Evolutionary conservation across 257 asterid species (phyloP), one percentile per base, ranked within the genome.

Genomic region (Fraxinus anomala): DNA sequence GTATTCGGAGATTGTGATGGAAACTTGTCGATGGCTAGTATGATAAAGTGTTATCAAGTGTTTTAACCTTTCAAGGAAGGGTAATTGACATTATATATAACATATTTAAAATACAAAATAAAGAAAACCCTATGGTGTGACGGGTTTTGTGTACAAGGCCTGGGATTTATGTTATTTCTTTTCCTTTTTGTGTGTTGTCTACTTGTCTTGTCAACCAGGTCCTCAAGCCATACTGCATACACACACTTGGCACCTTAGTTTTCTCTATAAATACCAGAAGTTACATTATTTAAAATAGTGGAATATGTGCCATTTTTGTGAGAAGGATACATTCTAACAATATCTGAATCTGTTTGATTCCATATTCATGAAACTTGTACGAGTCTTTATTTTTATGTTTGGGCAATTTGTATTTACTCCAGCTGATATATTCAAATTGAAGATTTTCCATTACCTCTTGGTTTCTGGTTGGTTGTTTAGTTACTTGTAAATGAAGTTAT

Each of bases 401-500:
- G 11, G 12, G 2, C 42, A 37, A 37, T 37, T 8, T 37, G 42
- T 37, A 37, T 37, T 6, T 7, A 69, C 73, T 17, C 19, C 7
- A 26, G 74, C 49, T 8, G 47, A 73, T 67, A 14, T 51, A n/a
- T 26, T 75, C 26, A 39, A 72, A 70, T 73, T 44, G 42, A 17
- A 31, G 28, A 24, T 33, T 65, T 79, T 49, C 28, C 23, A 21
- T 69, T 39, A 24, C 39, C 49, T 69, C 70, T 76, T 5, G 34
- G 72, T 68, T 73, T 61, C 72, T 39, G 69, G 54, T 30, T 78
- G 80, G 70, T 42, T 42, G 49, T 42, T 11, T 42, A 42, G 49
- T 11, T 42, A 42, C 49, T 11, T 10, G 17, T 42, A 42, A 42
- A 11, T 42, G 49, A 11, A 42, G 16, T 42, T 42, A 37, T 8